A percentile compares a stretch with the other conserved stretches of the same genome.
Evolutionary conservation across 805 yeast genomes (phyloP).

Genomic region (Metschnikowia koreensis): DNA sequence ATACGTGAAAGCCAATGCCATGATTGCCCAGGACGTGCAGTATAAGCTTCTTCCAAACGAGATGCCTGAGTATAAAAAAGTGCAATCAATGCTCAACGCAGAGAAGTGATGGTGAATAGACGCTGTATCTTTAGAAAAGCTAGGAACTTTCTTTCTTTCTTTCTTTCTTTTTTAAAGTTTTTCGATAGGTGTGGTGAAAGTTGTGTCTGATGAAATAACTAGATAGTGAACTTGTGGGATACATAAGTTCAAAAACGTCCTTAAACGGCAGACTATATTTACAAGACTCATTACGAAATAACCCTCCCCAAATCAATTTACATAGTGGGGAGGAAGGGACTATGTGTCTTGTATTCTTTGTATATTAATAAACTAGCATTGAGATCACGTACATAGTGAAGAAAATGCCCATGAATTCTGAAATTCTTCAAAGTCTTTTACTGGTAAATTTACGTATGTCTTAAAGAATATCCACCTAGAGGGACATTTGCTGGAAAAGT

Average conservation of each 20-base stretch:
- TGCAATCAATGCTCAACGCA: constrained; percentile 10
- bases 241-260: too few species aligned
- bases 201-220: too few species aligned
- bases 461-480: too few species aligned
- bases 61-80: constrained; percentile 44
- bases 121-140: not conserved
- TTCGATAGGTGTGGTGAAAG: too few species aligned
- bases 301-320: not conserved
- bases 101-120: not conserved
- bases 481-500: not conserved
- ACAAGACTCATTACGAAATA: not conserved
- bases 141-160: too few species aligned
- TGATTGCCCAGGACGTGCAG: constrained; percentile 55
- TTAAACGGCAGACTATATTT: too few species aligned
- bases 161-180: too few species aligned
- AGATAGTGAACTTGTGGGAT: too few species aligned
- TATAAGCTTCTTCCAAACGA: constrained; percentile 16
- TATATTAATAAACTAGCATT: not conserved
- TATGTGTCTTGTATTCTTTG: not conserved
- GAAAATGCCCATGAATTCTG: too few species aligned
- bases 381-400: not conserved
- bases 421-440: too few species aligned
- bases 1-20: constrained; percentile 68
- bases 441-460: too few species aligned
- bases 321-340: not conserved